Percentiles rank a stretch among this genome's conserved stretches.
phyloP scores from a whole-genome alignment of 768 basidiomycete genomes.

The Mycena olivaceomarginata region DNA sequence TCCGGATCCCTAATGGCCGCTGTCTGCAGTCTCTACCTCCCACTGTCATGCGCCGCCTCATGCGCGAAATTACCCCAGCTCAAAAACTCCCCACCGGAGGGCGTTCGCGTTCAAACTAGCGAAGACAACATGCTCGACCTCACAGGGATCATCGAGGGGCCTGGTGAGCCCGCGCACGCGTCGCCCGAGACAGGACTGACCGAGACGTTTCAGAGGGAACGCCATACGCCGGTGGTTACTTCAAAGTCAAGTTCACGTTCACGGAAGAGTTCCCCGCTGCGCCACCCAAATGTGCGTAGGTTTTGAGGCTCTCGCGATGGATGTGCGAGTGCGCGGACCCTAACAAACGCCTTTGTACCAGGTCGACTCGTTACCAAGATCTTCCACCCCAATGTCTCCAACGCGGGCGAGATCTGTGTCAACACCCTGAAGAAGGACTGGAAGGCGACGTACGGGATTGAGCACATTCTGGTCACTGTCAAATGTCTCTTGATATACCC shows the following conservation, averaged over 20 bases:
- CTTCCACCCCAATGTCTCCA: constrained; percentile 97
- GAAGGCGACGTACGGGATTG: constrained; percentile 94
- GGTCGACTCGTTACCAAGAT: constrained; percentile 96
- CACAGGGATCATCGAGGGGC: constrained; percentile 92
- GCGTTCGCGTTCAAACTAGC: constrained; percentile 90
- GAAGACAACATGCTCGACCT: constrained; percentile 95
- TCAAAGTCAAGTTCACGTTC: constrained; percentile 89
- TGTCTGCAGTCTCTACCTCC: constrained; percentile 64
- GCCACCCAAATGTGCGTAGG: constrained; percentile 91
- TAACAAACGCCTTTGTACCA: constrained; percentile 54
- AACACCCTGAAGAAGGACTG: constrained; percentile 99
- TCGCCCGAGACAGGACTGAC: constrained; percentile 50
- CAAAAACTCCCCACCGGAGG: constrained; percentile 90
- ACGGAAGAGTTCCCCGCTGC: constrained; percentile 95
- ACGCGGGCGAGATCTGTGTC: constrained; percentile 94
- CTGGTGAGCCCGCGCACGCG: constrained; percentile 74
- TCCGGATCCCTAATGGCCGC: not conserved
- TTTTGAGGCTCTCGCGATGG: not conserved
- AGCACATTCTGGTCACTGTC: constrained; percentile 93
- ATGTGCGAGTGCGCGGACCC: not conserved
- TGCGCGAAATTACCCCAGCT: constrained; percentile 91
- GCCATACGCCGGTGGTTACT: constrained; percentile 81
- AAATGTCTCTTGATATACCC: constrained; percentile 98
- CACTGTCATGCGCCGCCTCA: constrained; percentile 86
- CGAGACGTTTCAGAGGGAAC: constrained; percentile 68